Evolutionary conservation across 345 rosid genomes (phyloP).

Genomic region (Brassica juncea): DNA sequence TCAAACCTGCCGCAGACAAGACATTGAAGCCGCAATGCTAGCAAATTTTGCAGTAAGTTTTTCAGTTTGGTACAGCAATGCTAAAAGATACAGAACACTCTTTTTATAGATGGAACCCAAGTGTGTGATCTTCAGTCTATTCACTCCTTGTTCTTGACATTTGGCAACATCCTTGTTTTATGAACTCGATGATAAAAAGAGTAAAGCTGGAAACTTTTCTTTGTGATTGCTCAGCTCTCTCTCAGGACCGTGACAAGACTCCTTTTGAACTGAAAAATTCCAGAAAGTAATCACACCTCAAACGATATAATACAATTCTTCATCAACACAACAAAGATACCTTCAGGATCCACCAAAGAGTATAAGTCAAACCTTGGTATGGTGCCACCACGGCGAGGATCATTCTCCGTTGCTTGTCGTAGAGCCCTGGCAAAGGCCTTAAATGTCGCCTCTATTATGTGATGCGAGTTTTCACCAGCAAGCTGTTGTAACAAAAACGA

Average conservation of each 20-base stretch:
- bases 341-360: not conserved
- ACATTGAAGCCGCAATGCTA: constrained; percentile 54
- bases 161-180: too few relatives aligned
- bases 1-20: constrained; percentile 86
- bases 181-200: too few relatives aligned
- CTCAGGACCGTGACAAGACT: constrained; percentile 62
- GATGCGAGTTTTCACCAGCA: constrained; percentile 91
- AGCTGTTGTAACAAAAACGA: constrained; percentile 48
- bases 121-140: too few relatives aligned
- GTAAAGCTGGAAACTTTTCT: not conserved
- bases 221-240: constrained; percentile 18
- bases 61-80: too few relatives aligned
- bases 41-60: too few relatives aligned
- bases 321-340: not conserved
- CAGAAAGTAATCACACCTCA: constrained; percentile 9
- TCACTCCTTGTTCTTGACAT: too few relatives aligned
- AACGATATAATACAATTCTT: not conserved
- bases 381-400: constrained; percentile 73
- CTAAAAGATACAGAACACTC: too few relatives aligned
- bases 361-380: constrained; percentile 67
- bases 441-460: constrained; percentile 91
- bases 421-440: constrained; percentile 99
- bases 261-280: constrained; percentile 77
- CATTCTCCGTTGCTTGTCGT: constrained; percentile 82
- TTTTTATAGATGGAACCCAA: too few relatives aligned